Percentiles rank a stretch among this genome's conserved stretches.
These are phyloP conservation scores for Hansfordia pulvinata DNA, from an alignment of 2,329 filamentous ascomycete genomes.

Conservation along the genomic window DNA sequence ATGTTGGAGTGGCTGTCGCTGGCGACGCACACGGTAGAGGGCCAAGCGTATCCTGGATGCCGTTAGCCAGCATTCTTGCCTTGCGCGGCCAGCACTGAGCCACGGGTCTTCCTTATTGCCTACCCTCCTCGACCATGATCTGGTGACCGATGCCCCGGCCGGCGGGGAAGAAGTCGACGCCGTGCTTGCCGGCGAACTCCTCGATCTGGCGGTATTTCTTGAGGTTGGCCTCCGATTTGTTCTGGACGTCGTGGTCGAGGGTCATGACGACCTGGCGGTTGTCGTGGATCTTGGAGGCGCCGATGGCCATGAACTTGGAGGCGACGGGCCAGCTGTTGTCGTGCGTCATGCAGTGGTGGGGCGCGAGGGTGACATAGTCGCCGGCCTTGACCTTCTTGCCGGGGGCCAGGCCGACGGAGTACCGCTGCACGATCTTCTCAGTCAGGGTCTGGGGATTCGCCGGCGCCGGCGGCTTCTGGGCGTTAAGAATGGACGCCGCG, in stretches of 20 bases:
- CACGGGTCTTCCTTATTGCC: too few species aligned
- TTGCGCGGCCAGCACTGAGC: too few species aligned
- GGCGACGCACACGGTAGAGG: constrained; percentile 69
- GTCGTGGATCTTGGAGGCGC: constrained; percentile 60
- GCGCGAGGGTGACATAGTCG: constrained; percentile 70
- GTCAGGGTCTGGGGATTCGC: constrained; percentile 73
- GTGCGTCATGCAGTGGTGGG: constrained; percentile 72
- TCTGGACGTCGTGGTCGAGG: constrained; percentile 81
- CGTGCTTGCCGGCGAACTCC: constrained; percentile 66
- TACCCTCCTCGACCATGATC: constrained; percentile 73
- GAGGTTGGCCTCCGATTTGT: constrained; percentile 63
- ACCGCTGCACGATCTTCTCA: constrained; percentile 82
- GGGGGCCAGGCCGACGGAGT: constrained; percentile 60
- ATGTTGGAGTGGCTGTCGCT: constrained; percentile 68
- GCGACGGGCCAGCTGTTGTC: constrained; percentile 71
- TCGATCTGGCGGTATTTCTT: constrained; percentile 76
- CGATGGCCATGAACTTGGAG: constrained; percentile 69
- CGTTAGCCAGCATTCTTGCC: too few species aligned
- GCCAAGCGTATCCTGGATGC: constrained; percentile 65
- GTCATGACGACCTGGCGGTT: constrained; percentile 67
- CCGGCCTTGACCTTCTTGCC: constrained; percentile 66
- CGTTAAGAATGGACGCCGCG: constrained; percentile 36
- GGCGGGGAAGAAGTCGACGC: constrained; percentile 63
- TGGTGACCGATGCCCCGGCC: constrained; percentile 82
- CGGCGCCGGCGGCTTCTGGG: constrained; percentile 53